These are phyloP conservation scores for Geranium brycei DNA, from an alignment of 345 rosid genomes.

Conservation along the genomic window DNA sequence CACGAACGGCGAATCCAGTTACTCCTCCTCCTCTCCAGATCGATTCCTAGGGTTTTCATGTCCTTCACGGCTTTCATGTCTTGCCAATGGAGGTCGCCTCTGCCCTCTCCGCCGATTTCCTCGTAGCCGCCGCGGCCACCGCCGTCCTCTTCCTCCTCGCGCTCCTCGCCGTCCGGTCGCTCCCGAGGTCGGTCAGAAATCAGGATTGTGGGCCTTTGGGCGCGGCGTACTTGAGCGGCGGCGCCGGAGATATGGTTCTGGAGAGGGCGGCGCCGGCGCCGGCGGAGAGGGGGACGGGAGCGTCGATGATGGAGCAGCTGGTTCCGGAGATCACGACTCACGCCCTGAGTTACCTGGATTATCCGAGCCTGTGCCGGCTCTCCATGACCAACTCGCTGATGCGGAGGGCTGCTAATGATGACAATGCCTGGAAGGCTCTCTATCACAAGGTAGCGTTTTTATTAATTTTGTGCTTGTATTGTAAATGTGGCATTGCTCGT, in stretches of 20 bases:
- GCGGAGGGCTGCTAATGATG: constrained; percentile 98
- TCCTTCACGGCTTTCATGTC: constrained; percentile 38
- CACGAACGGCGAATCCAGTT: background rate
- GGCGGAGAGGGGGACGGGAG: constrained; percentile 40
- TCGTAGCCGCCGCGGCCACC: constrained; percentile 40
- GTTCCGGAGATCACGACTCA: constrained; percentile 98
- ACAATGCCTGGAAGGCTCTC: constrained; percentile 95
- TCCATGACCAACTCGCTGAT: constrained; percentile 97
- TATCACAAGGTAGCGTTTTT: constrained; percentile 62
- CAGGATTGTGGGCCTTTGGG: too few species aligned
- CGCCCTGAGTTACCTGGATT: constrained; percentile 96
- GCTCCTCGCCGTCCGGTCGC: constrained; percentile 26
- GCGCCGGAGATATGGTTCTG: constrained; percentile 14
- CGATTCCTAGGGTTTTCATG: constrained; percentile 31
- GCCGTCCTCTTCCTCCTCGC: constrained; percentile 29
- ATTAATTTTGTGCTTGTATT: background rate
- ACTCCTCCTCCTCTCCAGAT: background rate
- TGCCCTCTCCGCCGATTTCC: constrained; percentile 15
- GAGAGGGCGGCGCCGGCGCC: constrained; percentile 20
- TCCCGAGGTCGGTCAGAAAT: background rate
- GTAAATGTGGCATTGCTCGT: background rate
- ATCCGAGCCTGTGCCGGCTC: constrained; percentile 78
- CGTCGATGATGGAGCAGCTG: constrained; percentile 98
- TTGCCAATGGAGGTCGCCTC: constrained; percentile 45
- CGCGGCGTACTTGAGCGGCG: constrained; percentile 7